These are phyloP conservation scores for Xylariomycetidae sp. DNA, from an alignment of 2,329 filamentous ascomycete genomes.

Conservation along the genomic window DNA sequence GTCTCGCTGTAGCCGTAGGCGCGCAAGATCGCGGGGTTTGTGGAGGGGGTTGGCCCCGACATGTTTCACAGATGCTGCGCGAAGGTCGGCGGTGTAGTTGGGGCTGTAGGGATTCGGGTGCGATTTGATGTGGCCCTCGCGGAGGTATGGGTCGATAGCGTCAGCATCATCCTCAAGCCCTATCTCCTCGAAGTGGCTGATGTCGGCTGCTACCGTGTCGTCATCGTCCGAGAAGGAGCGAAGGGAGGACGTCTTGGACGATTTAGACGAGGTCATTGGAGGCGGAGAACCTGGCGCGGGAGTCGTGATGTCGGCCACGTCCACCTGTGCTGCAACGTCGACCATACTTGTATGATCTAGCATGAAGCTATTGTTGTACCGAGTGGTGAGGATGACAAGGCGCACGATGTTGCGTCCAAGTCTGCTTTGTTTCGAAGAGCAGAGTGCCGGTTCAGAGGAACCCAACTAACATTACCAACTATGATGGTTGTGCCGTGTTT, in stretches of 20 bases:
- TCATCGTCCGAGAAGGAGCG: constrained; percentile 73
- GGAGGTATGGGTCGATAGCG: constrained; percentile 27
- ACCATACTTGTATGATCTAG: constrained; percentile 34
- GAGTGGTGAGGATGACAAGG: too few relatives aligned
- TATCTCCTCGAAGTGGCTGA: constrained; percentile 88
- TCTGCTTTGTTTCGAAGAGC: too few relatives aligned
- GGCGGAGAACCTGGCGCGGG: constrained; percentile 60
- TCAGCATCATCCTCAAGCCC: constrained; percentile 67
- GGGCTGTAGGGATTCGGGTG: constrained; percentile 44
- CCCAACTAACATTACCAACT: too few relatives aligned
- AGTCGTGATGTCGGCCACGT: constrained; percentile 33
- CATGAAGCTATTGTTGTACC: too few relatives aligned
- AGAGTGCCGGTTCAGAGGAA: too few relatives aligned
- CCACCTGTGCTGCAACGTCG: constrained; percentile 30
- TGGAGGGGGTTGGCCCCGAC: constrained; percentile 20
- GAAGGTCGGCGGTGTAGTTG: constrained; percentile 38
- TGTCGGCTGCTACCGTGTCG: constrained; percentile 62
- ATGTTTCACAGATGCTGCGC: constrained; percentile 26
- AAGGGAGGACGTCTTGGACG: constrained; percentile 85
- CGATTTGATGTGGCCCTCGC: constrained; percentile 30
- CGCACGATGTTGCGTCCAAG: too few relatives aligned
- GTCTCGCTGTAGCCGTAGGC: constrained; percentile 27
- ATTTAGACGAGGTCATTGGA: constrained; percentile 76
- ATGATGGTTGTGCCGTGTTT: too few relatives aligned
- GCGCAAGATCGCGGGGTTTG: constrained; percentile 24